phyloP scores from a whole-genome alignment of 345 rosid species.

The Leavenworthia alabamica region DNA sequence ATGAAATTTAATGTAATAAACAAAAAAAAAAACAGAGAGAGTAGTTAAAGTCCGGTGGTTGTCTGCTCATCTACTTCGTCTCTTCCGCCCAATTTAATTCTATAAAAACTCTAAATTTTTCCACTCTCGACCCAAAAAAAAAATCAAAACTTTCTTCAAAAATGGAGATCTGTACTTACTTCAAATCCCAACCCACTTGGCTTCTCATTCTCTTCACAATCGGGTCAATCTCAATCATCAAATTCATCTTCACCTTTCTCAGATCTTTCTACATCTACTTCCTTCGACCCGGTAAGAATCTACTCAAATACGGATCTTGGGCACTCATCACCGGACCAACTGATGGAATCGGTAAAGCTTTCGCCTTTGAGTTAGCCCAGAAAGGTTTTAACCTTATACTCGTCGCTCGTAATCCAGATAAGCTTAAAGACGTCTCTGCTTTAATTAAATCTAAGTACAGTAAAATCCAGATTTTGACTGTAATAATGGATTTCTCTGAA shows the following conservation, averaged over 20 bases:
- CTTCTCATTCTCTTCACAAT: constrained; percentile 41
- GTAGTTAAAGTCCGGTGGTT: constrained; percentile 55
- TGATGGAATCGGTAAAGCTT: constrained; percentile 88
- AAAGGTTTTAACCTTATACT: constrained; percentile 74
- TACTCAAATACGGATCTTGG: constrained; percentile 91
- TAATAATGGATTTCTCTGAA: constrained; percentile 77
- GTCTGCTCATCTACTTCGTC: constrained; percentile 56
- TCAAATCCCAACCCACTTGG: constrained; percentile 69
- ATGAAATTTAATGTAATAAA: too few relatives aligned
- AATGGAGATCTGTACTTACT: constrained; percentile 54
- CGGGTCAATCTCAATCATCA: constrained; percentile 57
- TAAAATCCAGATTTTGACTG: constrained; percentile 49
- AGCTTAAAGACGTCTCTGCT: constrained; percentile 60
- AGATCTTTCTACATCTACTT: constrained; percentile 73
- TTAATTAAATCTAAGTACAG: constrained; percentile 48
- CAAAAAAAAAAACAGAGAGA: not conserved
- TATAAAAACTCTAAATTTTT: constrained; percentile 1
- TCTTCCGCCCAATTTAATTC: not conserved
- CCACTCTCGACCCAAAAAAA: not conserved
- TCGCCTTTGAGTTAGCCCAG: constrained; percentile 70
- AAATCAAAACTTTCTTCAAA: not conserved
- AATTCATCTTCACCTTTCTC: constrained; percentile 34
- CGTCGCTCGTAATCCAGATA: constrained; percentile 71
- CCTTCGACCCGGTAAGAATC: constrained; percentile 77
- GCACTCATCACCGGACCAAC: constrained; percentile 90